Base-by-base conservation (phyloP, 805 yeast genomes). In the Metschnikowia lochheadii region DNA sequence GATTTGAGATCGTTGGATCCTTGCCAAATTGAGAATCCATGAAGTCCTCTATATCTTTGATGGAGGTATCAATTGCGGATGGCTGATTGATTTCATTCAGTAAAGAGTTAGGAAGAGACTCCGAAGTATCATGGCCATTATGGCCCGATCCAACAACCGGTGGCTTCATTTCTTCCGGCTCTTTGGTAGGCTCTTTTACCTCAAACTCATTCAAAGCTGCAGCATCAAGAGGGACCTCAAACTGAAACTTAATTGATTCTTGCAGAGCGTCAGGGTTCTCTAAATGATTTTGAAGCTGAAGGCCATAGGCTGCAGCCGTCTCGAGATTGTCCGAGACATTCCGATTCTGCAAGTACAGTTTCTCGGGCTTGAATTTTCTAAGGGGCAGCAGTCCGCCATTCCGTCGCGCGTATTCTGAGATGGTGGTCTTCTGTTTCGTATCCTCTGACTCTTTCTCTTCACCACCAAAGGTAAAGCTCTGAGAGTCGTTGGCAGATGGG, bases 1-100 rank as follows among this genome's bases (percentile, higher is more conserved):
- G 29, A 20, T n/a, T 21, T 15, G 21, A n/a, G 5, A 14, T 21
- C 3, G 34, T 15, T 13, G 46, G 42, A 21, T 18, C 31, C 34
- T 49, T 50, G 14, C 54, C 57, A 36, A 70, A 61, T 42, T 70
- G 71, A 2, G 68, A 59, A 45, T 69, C 72, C 67, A 73, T 65
- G 56, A 68, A 67, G 44, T 64, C 66, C 48, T 70, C 74, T 35
- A 73, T 67, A 39, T 72, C 78, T 54, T 69, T 71, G 42, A 73
- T 72, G 1, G 76, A 69, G 2, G 66, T 51, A 49, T 69, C 68
- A 15, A 68, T 62, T 10, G 62, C 57, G 7, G 57, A 49, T 7
- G 48, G 54, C n/a, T 35, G 50, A 43, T 11, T 32, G 20, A 32
- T n/a, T 42, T 42, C 45, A 14, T 33, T 42, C 45, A 42, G 45